Conservation (phyloP, 1,284 basidiomycete species). For the Ceratobasidium sp. region DNA sequence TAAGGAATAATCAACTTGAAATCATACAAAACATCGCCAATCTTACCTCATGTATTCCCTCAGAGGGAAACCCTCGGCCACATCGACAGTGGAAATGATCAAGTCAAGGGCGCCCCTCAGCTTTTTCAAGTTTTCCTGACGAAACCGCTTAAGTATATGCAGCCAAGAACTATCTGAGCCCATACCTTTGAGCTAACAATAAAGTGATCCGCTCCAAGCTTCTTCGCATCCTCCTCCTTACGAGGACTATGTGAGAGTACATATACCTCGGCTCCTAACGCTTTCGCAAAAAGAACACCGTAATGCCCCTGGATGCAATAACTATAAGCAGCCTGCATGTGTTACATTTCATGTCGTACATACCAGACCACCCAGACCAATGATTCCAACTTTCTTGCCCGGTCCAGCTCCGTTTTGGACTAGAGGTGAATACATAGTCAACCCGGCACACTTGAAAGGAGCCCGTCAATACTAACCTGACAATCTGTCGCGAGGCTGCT, state of each 20-base stretch:
- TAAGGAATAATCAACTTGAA: not conserved
- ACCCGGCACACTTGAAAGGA: constrained; percentile 60
- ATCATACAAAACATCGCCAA: no score
- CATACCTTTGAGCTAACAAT: constrained; percentile 53
- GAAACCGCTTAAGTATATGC: not conserved
- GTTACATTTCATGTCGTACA: constrained; percentile 44
- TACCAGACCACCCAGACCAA: constrained; percentile 69
- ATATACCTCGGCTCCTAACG: constrained; percentile 67
- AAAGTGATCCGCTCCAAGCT: constrained; percentile 66
- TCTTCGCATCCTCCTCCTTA: constrained; percentile 70
- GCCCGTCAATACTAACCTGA: not conserved
- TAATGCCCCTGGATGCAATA: constrained; percentile 55
- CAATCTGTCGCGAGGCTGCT: constrained; percentile 37
- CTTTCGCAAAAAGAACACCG: constrained; percentile 64
- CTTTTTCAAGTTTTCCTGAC: constrained; percentile 56
- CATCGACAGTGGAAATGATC: constrained; percentile 62
- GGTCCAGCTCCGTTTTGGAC: constrained; percentile 66
- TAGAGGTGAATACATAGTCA: constrained; percentile 72
- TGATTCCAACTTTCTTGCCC: constrained; percentile 71
- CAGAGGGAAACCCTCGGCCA: constrained; percentile 47
- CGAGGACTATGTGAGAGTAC: constrained; percentile 68
- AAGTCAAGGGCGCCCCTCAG: constrained; percentile 62
- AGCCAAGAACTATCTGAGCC: not conserved
- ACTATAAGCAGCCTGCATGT: not conserved
- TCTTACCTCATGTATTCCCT: constrained; percentile 52